Evolutionary conservation across 495 filamentous ascomycete species (phyloP), one percentile per base, ranked within the genome.

Genomic region (Aspergillus sparsus): DNA sequence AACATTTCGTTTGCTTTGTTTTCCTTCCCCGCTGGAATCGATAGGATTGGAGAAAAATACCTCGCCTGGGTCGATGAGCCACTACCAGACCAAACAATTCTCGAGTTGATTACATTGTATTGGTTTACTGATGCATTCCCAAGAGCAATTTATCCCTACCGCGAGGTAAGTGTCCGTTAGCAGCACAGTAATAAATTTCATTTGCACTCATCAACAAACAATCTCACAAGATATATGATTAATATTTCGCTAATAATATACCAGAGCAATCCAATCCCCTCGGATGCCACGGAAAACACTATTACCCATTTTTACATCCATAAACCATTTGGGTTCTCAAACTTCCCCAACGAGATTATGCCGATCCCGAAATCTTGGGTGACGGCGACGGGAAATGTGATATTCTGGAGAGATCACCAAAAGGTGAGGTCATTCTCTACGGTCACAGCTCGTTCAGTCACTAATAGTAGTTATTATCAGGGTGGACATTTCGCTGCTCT

Each of bases 21-120:
- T 50, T 53, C 33, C 59, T 58, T 27, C 21, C 21, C 21, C 21
- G 21, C 3, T 3, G 21, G 21, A 16, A 18, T 21, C 12, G 10
- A 6, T 51, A 85, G 83, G 84, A 71, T 88, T 51, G 87, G 84
- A 18, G 88, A 90, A 68, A 90, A 91, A 64, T 83, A 84, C 63
- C 61, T 88, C 16, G 79, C 82, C 45, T 89, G 87, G 87, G 74
- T 76, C 6, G 86, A 89, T 57, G 70, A 73, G 2, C 70, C 79
- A 6, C 77, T 85, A 1, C 49, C 76, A 6, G 54, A 82, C 3
- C 74, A 87, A 16, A 77, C 71, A 6, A 87, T 91, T 35, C 75
- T 89, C 5, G 78, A 82, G 33, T 69, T 75, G 2, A 74, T 87
- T 18, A 82, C 78, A 2, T 67, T 89, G 16, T 91, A 87, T 69